These are phyloP conservation scores for Globisporangium paroecandrum DNA, from an alignment of 352 stramenopile species.

Conservation along the genomic window DNA sequence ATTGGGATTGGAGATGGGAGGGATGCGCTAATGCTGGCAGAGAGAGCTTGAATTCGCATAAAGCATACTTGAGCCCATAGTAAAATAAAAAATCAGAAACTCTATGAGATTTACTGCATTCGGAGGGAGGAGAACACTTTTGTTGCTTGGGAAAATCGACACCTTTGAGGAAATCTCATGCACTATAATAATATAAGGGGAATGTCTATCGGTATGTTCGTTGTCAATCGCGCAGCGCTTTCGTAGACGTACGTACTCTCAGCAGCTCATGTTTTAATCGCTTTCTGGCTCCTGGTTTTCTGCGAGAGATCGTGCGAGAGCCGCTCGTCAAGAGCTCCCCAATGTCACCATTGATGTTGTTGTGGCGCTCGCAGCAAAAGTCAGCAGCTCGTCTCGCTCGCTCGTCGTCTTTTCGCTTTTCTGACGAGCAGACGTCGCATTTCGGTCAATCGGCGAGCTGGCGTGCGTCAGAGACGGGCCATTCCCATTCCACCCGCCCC, in stretches of 20 bases:
- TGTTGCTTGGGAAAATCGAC: not conserved
- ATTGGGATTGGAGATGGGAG: not conserved
- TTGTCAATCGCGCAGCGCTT: not conserved
- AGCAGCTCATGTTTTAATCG: not conserved
- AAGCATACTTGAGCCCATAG: not conserved
- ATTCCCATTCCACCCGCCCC: too few species aligned
- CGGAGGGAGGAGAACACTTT: not conserved
- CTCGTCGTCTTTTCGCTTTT: conserved; percentile 4
- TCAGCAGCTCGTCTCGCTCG: not conserved
- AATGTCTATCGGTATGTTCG: too few species aligned
- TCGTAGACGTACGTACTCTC: not conserved
- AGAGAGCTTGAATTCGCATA: not conserved
- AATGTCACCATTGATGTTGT: too few species aligned
- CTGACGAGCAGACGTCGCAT: not conserved
- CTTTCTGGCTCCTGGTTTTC: not conserved
- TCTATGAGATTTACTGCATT: not conserved
- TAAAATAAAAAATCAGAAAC: not conserved
- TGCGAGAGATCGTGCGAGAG: not conserved
- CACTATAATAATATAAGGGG: too few species aligned
- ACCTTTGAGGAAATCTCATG: not conserved
- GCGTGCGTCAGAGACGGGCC: not conserved
- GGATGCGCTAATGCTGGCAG: not conserved
- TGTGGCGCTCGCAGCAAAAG: too few species aligned
- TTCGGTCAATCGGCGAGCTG: not conserved
- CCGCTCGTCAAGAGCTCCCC: not conserved